Evolutionary conservation across 2,329 filamentous ascomycete genomes (phyloP).

Genomic region (Trichoderma hamatum): DNA sequence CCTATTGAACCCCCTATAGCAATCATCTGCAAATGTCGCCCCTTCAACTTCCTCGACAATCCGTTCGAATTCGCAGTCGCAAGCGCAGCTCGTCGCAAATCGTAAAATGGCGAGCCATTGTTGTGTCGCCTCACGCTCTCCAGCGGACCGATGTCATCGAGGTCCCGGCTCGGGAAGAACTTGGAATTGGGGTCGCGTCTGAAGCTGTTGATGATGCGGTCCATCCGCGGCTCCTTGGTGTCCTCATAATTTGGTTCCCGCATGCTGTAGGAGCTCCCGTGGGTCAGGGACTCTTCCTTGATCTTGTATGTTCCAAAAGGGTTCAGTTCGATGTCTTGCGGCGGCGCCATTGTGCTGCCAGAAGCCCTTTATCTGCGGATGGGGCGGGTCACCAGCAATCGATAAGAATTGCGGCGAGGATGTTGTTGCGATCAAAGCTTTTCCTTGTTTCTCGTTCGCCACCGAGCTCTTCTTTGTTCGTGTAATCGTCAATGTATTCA

Average conservation of each 20-base stretch:
- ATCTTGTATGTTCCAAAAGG: slow-evolving; percentile 59
- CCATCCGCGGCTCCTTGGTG: slow-evolving; percentile 40
- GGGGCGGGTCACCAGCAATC: slow-evolving; percentile 16
- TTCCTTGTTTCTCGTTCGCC: background rate
- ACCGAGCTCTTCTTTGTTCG: background rate
- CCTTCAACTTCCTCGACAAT: slow-evolving; percentile 76
- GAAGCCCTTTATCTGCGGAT: slow-evolving; percentile 9
- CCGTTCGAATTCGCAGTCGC: slow-evolving; percentile 73
- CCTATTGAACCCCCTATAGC: slow-evolving; percentile 92
- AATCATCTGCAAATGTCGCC: slow-evolving; percentile 94
- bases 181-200: slow-evolving; percentile 59
- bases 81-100: slow-evolving; percentile 62
- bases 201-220: slow-evolving; percentile 63
- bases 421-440: slow-evolving; percentile 11
- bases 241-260: slow-evolving; percentile 53
- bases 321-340: slow-evolving; percentile 57
- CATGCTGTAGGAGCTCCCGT: slow-evolving; percentile 56
- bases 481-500: background rate
- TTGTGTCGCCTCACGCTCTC: slow-evolving; percentile 32
- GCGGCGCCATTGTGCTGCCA: slow-evolving; percentile 42
- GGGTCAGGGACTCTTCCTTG: slow-evolving; percentile 59
- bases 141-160: slow-evolving; percentile 31
- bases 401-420: slow-evolving; percentile 16
- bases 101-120: slow-evolving; percentile 55
- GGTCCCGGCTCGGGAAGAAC: slow-evolving; percentile 51